Evolutionary conservation across 129 eudicot genomes (phyloP), one percentile per base, ranked within the genome.

Genomic region (Pseudognaphalium luteoalbum): DNA sequence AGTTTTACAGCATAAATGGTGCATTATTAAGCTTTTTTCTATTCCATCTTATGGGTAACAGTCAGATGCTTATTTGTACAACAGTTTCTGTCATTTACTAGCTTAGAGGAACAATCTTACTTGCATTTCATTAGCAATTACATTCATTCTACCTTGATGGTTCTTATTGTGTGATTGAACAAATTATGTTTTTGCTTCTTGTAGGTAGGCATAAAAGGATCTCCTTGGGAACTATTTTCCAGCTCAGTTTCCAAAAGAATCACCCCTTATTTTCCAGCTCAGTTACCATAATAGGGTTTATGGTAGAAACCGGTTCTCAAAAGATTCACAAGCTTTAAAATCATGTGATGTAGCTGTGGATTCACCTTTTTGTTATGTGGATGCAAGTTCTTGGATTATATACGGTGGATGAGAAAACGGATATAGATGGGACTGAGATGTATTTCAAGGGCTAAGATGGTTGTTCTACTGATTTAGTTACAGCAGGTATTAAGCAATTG

Each of bases 401-500:
- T 47, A 25, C 28, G 1, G 1, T 25, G 28, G 28, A 25, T n/a
- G n/a, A n/a, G 12, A n/a, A 47, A 47, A 17, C 54, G 17, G 17
- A 47, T 14, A 14, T 57, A 57, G 28, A 57, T 0, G 28, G 62
- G 21, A 57, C 62, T 20, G 28, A 57, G 62, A 57, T 17, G 62
- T 28, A n/a, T 6, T 28, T 57, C 62, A 57, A 17, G 62, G 62
- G 62, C 22, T 57, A 57, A 11, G 28, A 57, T 56, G 22, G 61
- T 7, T n/a, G 10, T 16, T 16, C 7, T n/a, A 1, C 1, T 25
- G 1, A 25, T 56, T 56, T 9, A 16, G 61, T 56, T 19, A 56
- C 21, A n/a, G 19, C 6, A 56, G 61, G 29, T 79, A 63, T 35
- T 41, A 47, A 78, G 41, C 82, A 60, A 54, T 64, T 52, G 78